These are phyloP conservation scores for Linaria vulgaris DNA, from an alignment of 257 asterid genomes.

Conservation along the genomic window DNA sequence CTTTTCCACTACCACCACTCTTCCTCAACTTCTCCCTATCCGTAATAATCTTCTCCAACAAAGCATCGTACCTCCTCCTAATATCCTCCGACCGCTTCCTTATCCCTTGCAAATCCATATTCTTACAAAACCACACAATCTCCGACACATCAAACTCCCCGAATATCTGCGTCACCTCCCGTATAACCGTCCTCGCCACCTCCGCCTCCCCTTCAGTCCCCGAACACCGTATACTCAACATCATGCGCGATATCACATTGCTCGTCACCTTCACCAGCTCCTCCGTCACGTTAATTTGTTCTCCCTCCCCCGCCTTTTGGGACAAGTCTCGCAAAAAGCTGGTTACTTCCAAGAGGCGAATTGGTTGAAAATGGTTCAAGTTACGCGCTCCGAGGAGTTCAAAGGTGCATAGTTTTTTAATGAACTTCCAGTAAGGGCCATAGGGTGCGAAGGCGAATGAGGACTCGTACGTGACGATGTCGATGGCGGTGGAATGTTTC, in stretches of 20 bases:
- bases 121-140: slow-evolving; percentile 46
- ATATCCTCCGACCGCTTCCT: slow-evolving; percentile 46
- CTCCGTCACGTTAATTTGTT: slow-evolving; percentile 38
- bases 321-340: slow-evolving; percentile 26
- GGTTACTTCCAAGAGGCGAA: slow-evolving; percentile 36
- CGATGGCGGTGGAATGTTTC: slow-evolving; percentile 46
- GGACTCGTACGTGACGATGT: slow-evolving; percentile 50
- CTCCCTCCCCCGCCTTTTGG: slow-evolving; percentile 29
- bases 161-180: slow-evolving; percentile 58
- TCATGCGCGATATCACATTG: slow-evolving; percentile 53
- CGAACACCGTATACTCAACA: slow-evolving; percentile 49
- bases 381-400: slow-evolving; percentile 50
- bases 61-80: slow-evolving; percentile 47
- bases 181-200: slow-evolving; percentile 43
- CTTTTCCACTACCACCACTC: slow-evolving; percentile 18
- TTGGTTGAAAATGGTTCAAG: slow-evolving; percentile 43
- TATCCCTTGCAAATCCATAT: slow-evolving; percentile 58
- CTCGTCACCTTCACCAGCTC: slow-evolving; percentile 48
- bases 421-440: slow-evolving; percentile 59
- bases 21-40: slow-evolving; percentile 40
- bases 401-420: slow-evolving; percentile 46
- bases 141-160: slow-evolving; percentile 58
- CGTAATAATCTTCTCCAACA: slow-evolving; percentile 53
- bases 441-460: slow-evolving; percentile 69
- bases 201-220: slow-evolving; percentile 44